Base-by-base conservation (phyloP, 2,329 filamentous ascomycete species). In the Colletotrichum viniferum region DNA sequence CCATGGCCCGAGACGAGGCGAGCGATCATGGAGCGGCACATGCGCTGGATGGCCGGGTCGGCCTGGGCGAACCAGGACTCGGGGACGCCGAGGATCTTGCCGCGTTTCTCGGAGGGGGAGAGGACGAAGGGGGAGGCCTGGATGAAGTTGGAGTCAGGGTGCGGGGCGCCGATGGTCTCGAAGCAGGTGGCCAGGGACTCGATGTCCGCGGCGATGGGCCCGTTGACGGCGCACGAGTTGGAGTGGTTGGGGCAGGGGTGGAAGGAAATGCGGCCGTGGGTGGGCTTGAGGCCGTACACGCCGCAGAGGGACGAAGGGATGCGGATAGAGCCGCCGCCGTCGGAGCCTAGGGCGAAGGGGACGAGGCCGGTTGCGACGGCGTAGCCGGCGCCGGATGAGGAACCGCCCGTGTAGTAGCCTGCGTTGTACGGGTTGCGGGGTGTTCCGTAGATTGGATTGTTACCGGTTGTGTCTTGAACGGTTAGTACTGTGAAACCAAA, bases 351-450 rank as follows among this genome's bases (percentile, higher is more conserved):
- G 0, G 93, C 92, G 71, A 94, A 90, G 1, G 94, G 94, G 1
- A 95, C 88, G 3, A 96, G 87, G 0, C 94, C 94, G 7, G 92
- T 85, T 3, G 89, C 87, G n/a, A 95, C 92, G 13, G 91, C 92
- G 80, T 94, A 95, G 1, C 88, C 94, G 7, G 92, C 92, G 3
- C 94, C 94, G 4, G 94, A 94, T 0, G 94, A 96, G 7, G 92
- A 94, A 16, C 94, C 94, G 64, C 94, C 94, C 4, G 92, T 92
- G 83, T 97, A 97, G 85, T 95, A 96, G 4, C 86, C 81, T 1
- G 86, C 82, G 81, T 96, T 95, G 82, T 94, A 92, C 0, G 95
- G 95, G 79, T 97, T 97, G 16, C 88, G 87, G 1, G 95, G 94
- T 0, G 95, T 96, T 61, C 94, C 94, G 78, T 90, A 90, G 70